A percentile compares a stretch with the other conserved stretches of the same genome.
Conservation (phyloP, 805 yeast genomes). For the Zygoascus ofunaensis region DNA sequence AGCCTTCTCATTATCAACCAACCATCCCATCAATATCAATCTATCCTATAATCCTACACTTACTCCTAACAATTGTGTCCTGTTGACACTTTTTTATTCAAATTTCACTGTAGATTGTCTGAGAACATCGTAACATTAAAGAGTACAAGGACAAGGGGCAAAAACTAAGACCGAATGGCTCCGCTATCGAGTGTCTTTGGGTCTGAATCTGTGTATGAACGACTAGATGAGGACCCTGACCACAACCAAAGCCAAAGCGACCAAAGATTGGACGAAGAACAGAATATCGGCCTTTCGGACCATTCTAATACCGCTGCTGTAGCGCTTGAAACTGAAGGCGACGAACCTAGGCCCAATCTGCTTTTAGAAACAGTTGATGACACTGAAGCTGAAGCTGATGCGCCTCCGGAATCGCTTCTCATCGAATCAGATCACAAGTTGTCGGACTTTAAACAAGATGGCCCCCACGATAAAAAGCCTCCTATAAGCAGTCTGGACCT, state of each 20-base stretch:
- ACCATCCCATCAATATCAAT: no score
- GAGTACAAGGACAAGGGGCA: no score
- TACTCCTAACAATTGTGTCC: no score
- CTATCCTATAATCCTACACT: no score
- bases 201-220: slow-evolving; percentile 6
- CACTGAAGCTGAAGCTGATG: background rate
- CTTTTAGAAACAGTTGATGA: background rate
- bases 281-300: background rate
- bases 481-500: background rate
- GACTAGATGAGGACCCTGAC: slow-evolving; percentile 1
- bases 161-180: no score
- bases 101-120: no score
- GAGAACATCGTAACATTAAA: no score
- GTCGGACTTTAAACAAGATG: background rate
- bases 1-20: no score
- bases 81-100: no score
- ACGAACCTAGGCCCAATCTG: background rate
- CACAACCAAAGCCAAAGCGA: background rate
- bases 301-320: background rate
- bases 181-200: slow-evolving; percentile 6
- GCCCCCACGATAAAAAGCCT: background rate
- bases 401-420: background rate
- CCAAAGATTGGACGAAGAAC: background rate
- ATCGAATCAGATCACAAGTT: background rate
- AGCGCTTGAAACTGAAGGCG: background rate